phyloP scores from a whole-genome alignment of 495 filamentous ascomycete species.

The Parathielavia hyrcaniae region DNA sequence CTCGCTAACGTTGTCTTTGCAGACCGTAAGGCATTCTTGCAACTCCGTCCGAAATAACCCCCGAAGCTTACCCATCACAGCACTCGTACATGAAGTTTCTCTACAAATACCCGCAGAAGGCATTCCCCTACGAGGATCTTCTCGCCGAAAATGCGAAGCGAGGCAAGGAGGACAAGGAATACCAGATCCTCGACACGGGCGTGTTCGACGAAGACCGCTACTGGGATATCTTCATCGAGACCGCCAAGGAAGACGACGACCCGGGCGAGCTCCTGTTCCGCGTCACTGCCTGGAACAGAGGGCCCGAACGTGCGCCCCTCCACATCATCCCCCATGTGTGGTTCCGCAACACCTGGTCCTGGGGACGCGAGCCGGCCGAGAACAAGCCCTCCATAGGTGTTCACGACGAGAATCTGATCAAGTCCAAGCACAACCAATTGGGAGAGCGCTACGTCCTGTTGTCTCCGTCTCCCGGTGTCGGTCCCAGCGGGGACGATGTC shows the following conservation, averaged over 20 bases:
- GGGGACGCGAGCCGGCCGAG: constrained; percentile 66
- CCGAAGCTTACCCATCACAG: constrained; percentile 38
- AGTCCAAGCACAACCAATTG: constrained; percentile 67
- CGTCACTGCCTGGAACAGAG: constrained; percentile 92
- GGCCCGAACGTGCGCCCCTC: constrained; percentile 79
- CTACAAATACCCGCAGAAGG: constrained; percentile 91
- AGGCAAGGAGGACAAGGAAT: constrained; percentile 69
- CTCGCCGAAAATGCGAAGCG: constrained; percentile 75
- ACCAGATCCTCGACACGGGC: constrained; percentile 88
- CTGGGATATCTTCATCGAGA: constrained; percentile 97
- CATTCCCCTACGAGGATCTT: constrained; percentile 86
- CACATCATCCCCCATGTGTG: constrained; percentile 94
- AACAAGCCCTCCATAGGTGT: constrained; percentile 71
- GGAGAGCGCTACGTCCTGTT: constrained; percentile 79
- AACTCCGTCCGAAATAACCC: not conserved
- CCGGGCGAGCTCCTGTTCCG: constrained; percentile 89
- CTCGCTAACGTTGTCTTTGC: constrained; percentile 23
- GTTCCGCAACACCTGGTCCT: constrained; percentile 96
- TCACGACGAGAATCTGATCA: constrained; percentile 56
- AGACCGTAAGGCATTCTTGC: constrained; percentile 38
- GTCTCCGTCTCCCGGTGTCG: constrained; percentile 82
- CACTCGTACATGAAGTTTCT: constrained; percentile 99
- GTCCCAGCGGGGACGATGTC: constrained; percentile 70
- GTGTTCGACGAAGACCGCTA: constrained; percentile 86
- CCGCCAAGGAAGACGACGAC: constrained; percentile 83